Base-by-base conservation (phyloP, 2,329 filamentous ascomycete genomes). In the Penicillium sp. region DNA sequence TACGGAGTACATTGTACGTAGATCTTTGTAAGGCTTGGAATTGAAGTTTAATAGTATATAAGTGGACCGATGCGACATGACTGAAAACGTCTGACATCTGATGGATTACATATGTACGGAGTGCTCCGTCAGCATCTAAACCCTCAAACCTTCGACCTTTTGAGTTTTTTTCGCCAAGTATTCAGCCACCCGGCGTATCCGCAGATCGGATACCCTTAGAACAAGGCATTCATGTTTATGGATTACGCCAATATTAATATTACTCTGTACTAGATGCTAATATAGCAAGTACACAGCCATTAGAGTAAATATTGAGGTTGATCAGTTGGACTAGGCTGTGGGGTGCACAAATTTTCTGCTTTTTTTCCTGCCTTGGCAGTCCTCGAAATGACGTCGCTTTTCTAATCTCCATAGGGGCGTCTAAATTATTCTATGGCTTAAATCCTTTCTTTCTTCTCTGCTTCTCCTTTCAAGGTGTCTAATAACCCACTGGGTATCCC, bases 311-410 rank as follows among this genome's bases (percentile, higher is more conserved):
- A 7, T 27, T 49, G n/a, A 38, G 17, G 50, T 13, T 7, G 41
- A 48, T 53, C 42, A 9, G 0, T 29, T 7, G 9, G 21, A 50
- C 35, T 10, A 50, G 36, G 8, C 41, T 19, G 52, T 49, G 52
- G 41, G 23, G 13, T 17, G 12, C 33, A 8, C 50, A 53, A 19
- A 10, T 50, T 33, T 42, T 25, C 38, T 55, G 23, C 35, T 33
- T 23, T 23, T 23, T 53, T 27, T 39, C n/a, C 43, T 54, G 35
- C 45, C 45, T 55, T 55, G 53, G 53, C 45, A 55, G 29, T n/a
- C 44, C 44, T 8, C 21, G 7, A 10, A 15, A 55, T 55, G 53
- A 55, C 53, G 53, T 55, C 38, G 51, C 2, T 25, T 9, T 50
- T 9, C 5, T 13, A 27, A 27, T 36, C 12, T 42, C 25, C n/a